These are phyloP conservation scores for Volvox reticuliferus DNA, from an alignment of 139 green algal genomes.

Conservation along the genomic window DNA sequence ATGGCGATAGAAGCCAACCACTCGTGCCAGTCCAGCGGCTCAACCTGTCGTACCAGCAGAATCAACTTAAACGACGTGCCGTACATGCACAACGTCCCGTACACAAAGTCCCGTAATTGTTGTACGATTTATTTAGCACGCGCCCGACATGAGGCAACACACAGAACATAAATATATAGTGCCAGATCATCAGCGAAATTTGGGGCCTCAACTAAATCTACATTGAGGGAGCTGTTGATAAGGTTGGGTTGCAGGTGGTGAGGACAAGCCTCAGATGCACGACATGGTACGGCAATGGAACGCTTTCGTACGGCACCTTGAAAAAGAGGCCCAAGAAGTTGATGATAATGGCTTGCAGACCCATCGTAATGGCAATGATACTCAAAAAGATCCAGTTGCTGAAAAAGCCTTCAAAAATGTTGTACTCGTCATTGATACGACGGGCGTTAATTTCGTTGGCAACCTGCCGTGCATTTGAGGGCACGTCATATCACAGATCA, in stretches of 20 bases:
- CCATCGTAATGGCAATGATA: conserved; percentile 79
- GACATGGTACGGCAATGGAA: background rate
- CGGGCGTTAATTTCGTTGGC: conserved; percentile 93
- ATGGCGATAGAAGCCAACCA: conserved; percentile 82
- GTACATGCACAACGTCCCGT: no score
- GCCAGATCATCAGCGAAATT: no score
- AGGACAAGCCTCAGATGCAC: no score
- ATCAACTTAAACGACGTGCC: background rate
- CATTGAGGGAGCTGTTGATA: no score
- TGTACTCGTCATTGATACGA: conserved; percentile 91
- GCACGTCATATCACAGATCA: no score
- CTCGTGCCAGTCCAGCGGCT: conserved; percentile 63
- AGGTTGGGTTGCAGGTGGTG: no score
- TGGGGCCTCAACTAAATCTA: no score
- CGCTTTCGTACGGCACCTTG: conserved; percentile 67
- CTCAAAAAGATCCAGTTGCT: conserved; percentile 78
- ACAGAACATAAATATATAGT: no score
- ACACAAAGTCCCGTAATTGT: no score
- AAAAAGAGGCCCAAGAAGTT: conserved; percentile 78
- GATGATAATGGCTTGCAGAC: conserved; percentile 61
- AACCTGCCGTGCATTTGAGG: background rate
- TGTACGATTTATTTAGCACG: no score
- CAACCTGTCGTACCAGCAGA: conserved; percentile 1
- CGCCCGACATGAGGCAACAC: no score
- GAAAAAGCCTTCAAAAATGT: conserved; percentile 86